phyloP scores from a whole-genome alignment of 495 filamentous ascomycete genomes.

The Oidiodendron maius region DNA sequence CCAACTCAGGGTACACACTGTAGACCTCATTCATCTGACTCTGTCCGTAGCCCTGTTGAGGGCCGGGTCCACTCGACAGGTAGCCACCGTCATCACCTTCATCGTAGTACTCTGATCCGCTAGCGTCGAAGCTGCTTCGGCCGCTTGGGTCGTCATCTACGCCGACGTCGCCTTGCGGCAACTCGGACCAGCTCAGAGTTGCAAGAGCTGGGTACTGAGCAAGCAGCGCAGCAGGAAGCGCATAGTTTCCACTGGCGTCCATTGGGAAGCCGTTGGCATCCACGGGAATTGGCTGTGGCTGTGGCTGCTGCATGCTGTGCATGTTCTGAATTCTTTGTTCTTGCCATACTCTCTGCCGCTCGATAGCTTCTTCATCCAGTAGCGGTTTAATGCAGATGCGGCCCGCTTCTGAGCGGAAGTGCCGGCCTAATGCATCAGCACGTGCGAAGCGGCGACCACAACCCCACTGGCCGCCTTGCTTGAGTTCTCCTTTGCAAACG shows the following conservation, averaged over 20 bases:
- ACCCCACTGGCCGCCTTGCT: constrained; percentile 79
- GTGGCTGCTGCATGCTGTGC: constrained; percentile 36
- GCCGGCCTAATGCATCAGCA: constrained; percentile 91
- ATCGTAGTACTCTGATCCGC: constrained; percentile 57
- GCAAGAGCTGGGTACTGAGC: constrained; percentile 86
- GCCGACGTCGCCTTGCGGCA: constrained; percentile 21
- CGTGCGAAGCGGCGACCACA: constrained; percentile 91
- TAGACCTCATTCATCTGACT: constrained; percentile 32
- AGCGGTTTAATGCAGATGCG: constrained; percentile 94
- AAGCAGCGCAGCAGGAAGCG: constrained; percentile 80
- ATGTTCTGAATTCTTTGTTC: constrained; percentile 57
- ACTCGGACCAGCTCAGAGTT: constrained; percentile 22
- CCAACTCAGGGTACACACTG: constrained; percentile 46
- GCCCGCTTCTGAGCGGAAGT: constrained; percentile 94
- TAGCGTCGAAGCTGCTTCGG: constrained; percentile 84
- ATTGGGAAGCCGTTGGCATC: constrained; percentile 39
- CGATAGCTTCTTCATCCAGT: constrained; percentile 80
- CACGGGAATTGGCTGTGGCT: constrained; percentile 38
- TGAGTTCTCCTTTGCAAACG: constrained; percentile 86
- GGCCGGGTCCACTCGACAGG: constrained; percentile 44
- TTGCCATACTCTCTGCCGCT: constrained; percentile 61
- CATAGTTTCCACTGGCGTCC: constrained; percentile 52
- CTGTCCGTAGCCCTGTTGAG: constrained; percentile 29
- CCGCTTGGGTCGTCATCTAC: constrained; percentile 65
- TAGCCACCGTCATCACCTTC: constrained; percentile 55